A percentile compares a stretch with the other conserved stretches of the same genome.
Evolutionary conservation across 2,329 filamentous ascomycete genomes (phyloP).

Genomic region (Blastomyces silverae): DNA sequence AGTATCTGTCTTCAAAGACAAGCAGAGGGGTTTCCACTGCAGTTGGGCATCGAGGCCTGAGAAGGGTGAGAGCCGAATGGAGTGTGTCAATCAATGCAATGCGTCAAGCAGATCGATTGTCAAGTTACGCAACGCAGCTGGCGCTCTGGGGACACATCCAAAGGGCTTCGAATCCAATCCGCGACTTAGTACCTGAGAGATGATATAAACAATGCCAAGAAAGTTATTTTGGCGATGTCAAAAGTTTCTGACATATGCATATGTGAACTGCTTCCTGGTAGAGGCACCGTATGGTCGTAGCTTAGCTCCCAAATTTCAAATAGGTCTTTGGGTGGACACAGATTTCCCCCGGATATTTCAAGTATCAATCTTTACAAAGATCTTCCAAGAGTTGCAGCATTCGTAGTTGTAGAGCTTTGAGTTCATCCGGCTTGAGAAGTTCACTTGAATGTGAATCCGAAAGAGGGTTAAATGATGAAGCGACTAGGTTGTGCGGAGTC

Average conservation of each 20-base stretch:
- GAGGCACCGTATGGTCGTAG: background rate
- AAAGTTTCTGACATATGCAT: background rate
- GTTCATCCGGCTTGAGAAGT: conserved; percentile 37
- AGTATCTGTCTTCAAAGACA: background rate
- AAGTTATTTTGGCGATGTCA: background rate
- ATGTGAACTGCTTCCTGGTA: background rate
- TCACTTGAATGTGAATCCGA: conserved; percentile 19
- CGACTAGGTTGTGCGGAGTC: conserved; percentile 42
- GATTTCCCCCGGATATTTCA: background rate
- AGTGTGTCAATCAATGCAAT: background rate
- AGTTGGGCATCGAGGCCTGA: background rate
- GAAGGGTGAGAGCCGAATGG: background rate
- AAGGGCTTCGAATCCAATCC: background rate
- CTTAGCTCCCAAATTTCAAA: background rate
- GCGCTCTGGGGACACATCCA: background rate
- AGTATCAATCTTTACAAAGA: conserved; percentile 38
- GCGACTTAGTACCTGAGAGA: background rate
- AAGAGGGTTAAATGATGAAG: background rate
- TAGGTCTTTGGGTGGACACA: background rate
- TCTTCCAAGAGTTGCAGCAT: conserved; percentile 49
- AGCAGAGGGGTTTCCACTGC: background rate
- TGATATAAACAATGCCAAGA: background rate
- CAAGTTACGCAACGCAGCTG: background rate
- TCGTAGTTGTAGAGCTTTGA: conserved; percentile 41
- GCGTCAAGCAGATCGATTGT: background rate